phyloP scores from a whole-genome alignment of 2,329 filamentous ascomycete genomes.

The Aspergillus sp. region DNA sequence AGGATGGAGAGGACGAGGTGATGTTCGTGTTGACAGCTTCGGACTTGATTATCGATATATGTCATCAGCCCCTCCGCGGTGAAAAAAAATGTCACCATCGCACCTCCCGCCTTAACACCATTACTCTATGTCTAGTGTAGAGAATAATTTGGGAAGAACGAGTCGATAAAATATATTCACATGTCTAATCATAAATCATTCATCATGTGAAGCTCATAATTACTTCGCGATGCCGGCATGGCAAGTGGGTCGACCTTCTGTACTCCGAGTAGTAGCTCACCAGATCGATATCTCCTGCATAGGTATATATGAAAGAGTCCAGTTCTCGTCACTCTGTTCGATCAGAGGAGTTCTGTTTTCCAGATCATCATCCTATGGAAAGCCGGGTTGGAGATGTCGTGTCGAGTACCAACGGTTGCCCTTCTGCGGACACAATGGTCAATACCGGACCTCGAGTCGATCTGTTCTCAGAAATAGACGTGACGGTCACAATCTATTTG shows the following conservation, averaged over 20 bases:
- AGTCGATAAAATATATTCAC: background rate
- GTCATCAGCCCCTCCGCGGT: slow-evolving; percentile 28
- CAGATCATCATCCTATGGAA: background rate
- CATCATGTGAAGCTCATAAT: background rate
- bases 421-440: background rate
- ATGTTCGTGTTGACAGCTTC: slow-evolving; percentile 10
- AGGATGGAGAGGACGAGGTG: slow-evolving; percentile 15
- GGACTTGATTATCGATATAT: slow-evolving; percentile 20
- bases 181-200: background rate
- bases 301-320: too few species aligned
- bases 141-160: background rate
- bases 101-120: background rate
- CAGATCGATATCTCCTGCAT: background rate
- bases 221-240: background rate
- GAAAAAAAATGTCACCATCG: background rate
- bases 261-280: background rate
- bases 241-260: background rate
- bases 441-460: background rate
- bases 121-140: background rate
- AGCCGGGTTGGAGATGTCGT: background rate
- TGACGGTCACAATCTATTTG: background rate
- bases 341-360: background rate
- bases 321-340: background rate
- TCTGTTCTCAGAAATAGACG: background rate
- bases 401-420: background rate